Evolutionary conservation across 2,329 filamentous ascomycete species (phyloP), one percentile per base, ranked within the genome.

Genomic region (Fusarium sp.): DNA sequence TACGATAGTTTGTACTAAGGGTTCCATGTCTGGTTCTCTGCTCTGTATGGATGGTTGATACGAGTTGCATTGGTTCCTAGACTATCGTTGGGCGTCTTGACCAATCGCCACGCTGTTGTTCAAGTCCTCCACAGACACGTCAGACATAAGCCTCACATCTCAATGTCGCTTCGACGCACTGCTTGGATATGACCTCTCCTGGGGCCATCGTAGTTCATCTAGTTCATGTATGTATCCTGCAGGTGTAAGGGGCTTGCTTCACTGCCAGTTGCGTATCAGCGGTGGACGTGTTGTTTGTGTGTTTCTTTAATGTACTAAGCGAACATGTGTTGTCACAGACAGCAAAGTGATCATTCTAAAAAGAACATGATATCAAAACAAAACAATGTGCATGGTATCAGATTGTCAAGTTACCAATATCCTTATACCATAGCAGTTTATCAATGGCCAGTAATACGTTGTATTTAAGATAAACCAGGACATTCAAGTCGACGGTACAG

Each of bases 81-180:
- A 41, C 55, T 58, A 58, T 67, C 20, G 51, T 49, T 61, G 30
- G 47, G 13, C 20, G 25, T 16, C 41, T 47, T 45, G 40, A 24
- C 65, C 69, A 64, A 70, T 67, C 62, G 65, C 47, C 41, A 52
- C 22, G 56, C 40, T 34, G 44, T 47, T 51, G 43, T 34, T 51
- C 20, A 34, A 34, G 30, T 64, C 48, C 52, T 69, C 65, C 40
- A 49, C 48, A 61, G 62, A 72, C 66, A 72, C 62, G 58, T 72
- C 69, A 70, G 62, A 54, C 59, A 65, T 43, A 51, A 63, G 58
- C 63, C 55, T 66, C 63, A 51, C 48, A 62, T 67, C 48, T 49
- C 56, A 66, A 66, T 67, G 48, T 66, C 63, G 63, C 63, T 66
- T 66, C 63, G 62, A 66, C 66, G 63, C 63, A 66, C 43, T 67